These are phyloP conservation scores for Globisporangium recalcitrans DNA, from an alignment of 352 stramenopile genomes.

Conservation along the genomic window DNA sequence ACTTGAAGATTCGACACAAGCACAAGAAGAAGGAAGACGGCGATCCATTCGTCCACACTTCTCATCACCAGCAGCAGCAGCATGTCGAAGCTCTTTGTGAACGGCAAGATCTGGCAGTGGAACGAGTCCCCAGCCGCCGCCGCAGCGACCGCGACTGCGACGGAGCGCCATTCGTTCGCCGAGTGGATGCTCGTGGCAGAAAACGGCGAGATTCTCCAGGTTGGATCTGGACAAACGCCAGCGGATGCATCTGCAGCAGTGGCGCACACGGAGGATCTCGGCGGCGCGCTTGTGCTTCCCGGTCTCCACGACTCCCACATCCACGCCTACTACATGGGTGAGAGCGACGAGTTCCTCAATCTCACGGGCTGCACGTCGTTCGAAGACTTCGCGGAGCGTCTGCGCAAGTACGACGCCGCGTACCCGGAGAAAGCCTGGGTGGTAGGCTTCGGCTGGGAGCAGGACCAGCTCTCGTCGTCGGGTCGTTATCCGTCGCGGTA, in stretches of 20 bases:
- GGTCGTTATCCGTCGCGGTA: constrained; percentile 64
- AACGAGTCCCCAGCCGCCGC: background rate
- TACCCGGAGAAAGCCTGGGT: constrained; percentile 75
- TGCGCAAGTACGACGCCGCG: constrained; percentile 50
- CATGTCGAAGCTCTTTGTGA: constrained; percentile 46
- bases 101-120: constrained; percentile 76
- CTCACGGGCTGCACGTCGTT: constrained; percentile 70
- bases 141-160: background rate
- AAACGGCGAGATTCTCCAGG: constrained; percentile 32
- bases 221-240: constrained; percentile 25
- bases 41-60: background rate
- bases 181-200: constrained; percentile 59
- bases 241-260: constrained; percentile 1
- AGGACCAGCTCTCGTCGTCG: constrained; percentile 60
- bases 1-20: constrained; percentile 14
- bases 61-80: background rate
- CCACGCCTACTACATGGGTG: constrained; percentile 79
- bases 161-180: constrained; percentile 21
- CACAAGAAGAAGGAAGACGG: background rate
- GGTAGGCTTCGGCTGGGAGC: constrained; percentile 83
- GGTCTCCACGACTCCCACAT: constrained; percentile 88
- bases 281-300: constrained; percentile 64
- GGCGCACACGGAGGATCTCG: constrained; percentile 38
- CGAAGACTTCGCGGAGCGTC: constrained; percentile 48
- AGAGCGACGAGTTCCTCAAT: constrained; percentile 81